Base-by-base conservation (phyloP, 495 filamentous ascomycete genomes). In the Neurospora tetraspora region DNA sequence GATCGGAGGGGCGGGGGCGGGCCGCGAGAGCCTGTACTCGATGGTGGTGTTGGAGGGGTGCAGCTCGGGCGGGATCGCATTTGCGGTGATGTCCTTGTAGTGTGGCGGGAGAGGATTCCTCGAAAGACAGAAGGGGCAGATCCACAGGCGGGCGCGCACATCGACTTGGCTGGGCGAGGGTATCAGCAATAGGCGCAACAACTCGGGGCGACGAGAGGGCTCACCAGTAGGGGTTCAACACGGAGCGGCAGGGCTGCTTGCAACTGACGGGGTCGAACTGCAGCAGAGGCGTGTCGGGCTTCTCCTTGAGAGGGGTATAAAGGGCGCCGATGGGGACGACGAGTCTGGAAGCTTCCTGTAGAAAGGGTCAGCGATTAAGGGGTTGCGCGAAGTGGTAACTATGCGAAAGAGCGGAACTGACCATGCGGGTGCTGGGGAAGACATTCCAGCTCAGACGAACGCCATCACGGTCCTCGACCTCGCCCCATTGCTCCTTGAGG, bases 391-490 rank as follows among this genome's bases (percentile, higher is more conserved):
- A 73, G 82, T 42, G 77, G 70, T 78, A 74, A 71, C 72, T 10
- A 69, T 70, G 40, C 68, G 36, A 69, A 47, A 69, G 70, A 31
- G 38, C 16, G 65, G 70, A 71, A 85, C 88, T 74, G 77, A 96
- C 93, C 92, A 99, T 97, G 79, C 96, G 94, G 80, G 94, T 93
- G 86, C 95, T 97, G 72, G 96, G 96, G 82, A 99, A 98, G 43
- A 96, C 97, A 80, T 99, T 99, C 96, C 96, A 99, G 83, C 96
- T 98, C 71, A 99, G 89, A 78, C 96, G 89, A 79, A 98, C 88
- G 71, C 96, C 96, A 91, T 99, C 96, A 68, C 94, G 89, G 76
- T 99, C 96, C 85, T 99, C 96, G 72, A 96, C 89, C 81, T 96
- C 94, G 77, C 92, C 92, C 96, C 96, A 99, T 85, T 94, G 91